Evolutionary conservation across 1,139 yeast genomes (phyloP).

Genomic region (Suhomyces bokatorum): DNA sequence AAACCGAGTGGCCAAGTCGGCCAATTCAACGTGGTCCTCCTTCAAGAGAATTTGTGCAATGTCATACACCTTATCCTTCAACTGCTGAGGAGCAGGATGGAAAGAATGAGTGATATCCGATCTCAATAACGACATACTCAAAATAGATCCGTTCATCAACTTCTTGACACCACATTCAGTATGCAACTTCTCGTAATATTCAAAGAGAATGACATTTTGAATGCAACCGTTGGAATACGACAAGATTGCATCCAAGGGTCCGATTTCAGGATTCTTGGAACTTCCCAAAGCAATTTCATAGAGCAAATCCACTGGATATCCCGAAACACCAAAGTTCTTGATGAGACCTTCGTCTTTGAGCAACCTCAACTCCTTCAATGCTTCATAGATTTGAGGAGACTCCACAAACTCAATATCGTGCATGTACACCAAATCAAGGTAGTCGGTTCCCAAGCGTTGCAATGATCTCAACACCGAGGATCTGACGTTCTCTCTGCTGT

Average conservation of each 20-base stretch:
- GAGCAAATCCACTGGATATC: constrained; percentile 78
- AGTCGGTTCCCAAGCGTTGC: constrained; percentile 59
- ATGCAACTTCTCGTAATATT: constrained; percentile 51
- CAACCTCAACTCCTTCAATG: constrained; percentile 56
- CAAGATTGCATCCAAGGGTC: constrained; percentile 67
- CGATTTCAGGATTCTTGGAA: constrained; percentile 34
- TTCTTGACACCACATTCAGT: constrained; percentile 54
- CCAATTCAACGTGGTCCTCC: constrained; percentile 56
- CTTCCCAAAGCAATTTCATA: constrained; percentile 47
- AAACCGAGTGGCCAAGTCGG: constrained; percentile 77
- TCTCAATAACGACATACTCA: constrained; percentile 84
- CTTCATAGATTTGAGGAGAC: constrained; percentile 55
- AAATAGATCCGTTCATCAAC: constrained; percentile 77
- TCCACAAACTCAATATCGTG: constrained; percentile 88
- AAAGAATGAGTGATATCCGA: constrained; percentile 66
- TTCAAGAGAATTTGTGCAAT: constrained; percentile 49
- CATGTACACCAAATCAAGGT: constrained; percentile 77
- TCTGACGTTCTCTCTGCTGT: constrained; percentile 59
- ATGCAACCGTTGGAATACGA: constrained; percentile 83
- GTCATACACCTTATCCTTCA: constrained; percentile 54
- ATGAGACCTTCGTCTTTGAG: constrained; percentile 68
- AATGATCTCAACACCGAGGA: constrained; percentile 67
- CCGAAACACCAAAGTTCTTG: constrained; percentile 74
- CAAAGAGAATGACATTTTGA: constrained; percentile 65
- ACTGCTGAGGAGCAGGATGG: constrained; percentile 75